These are phyloP conservation scores for Nakataea oryzae DNA, from an alignment of 2,329 filamentous ascomycete species.

Conservation along the genomic window DNA sequence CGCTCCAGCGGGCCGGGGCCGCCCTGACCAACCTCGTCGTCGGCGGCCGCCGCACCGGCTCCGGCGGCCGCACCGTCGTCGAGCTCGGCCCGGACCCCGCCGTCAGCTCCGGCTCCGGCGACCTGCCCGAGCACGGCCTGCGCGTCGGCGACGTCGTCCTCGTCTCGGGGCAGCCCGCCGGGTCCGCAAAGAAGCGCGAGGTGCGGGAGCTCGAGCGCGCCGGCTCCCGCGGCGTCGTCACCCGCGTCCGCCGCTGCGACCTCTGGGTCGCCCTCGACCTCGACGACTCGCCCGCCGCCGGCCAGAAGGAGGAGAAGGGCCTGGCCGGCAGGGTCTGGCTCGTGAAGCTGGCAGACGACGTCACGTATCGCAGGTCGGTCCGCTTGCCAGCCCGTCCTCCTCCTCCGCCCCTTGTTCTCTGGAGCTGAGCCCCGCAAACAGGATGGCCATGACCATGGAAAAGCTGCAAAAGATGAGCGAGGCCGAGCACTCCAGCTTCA, in stretches of 20 bases:
- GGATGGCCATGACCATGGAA: constrained; percentile 55
- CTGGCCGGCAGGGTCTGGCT: constrained; percentile 46
- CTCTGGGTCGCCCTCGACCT: constrained; percentile 62
- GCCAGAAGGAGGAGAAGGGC: constrained; percentile 20
- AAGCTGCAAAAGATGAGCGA: constrained; percentile 47
- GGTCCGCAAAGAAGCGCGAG: constrained; percentile 62
- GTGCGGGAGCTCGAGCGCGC: constrained; percentile 59
- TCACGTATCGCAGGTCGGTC: constrained; percentile 47
- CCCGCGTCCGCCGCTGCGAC: constrained; percentile 45
- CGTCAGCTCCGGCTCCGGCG: constrained; percentile 25
- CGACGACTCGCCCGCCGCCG: constrained; percentile 32
- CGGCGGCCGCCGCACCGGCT: constrained; percentile 69
- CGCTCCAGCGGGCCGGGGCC: constrained; percentile 66
- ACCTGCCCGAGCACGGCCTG: constrained; percentile 65
- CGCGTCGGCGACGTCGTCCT: constrained; percentile 69
- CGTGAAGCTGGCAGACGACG: constrained; percentile 58
- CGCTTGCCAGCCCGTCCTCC: background rate
- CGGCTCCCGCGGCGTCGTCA: constrained; percentile 61
- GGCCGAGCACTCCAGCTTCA: constrained; percentile 47
- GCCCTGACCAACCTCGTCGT: constrained; percentile 69
- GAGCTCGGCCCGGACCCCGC: constrained; percentile 62
- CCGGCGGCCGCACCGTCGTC: constrained; percentile 83
- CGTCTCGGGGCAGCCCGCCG: constrained; percentile 64
- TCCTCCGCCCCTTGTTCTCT: background rate
- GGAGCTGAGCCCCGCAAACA: constrained; percentile 12